A percentile compares a stretch with the other conserved stretches of the same genome.
Conservation (phyloP, 371 early-diverging fungal genomes). For the Dichotomocladium elegans region DNA sequence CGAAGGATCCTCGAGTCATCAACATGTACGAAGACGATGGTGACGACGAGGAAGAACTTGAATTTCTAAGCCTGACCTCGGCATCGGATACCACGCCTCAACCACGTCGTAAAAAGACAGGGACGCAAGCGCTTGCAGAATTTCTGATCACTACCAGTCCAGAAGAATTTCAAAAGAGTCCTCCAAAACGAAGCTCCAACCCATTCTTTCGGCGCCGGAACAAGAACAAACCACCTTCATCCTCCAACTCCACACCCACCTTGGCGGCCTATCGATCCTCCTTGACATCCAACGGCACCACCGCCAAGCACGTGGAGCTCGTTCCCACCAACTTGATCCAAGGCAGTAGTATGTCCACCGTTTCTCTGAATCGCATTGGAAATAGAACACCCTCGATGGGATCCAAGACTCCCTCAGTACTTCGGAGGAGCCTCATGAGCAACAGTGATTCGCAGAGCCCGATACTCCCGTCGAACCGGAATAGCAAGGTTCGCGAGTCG, state of each 20-base stretch:
- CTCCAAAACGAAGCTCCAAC: conserved; percentile 22
- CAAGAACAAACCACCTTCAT: conserved; percentile 19
- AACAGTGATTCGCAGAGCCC: conserved; percentile 14
- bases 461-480: conserved; percentile 21
- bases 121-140: conserved; percentile 40
- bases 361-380: conserved; percentile 11
- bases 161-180: conserved; percentile 37
- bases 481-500: conserved; percentile 27
- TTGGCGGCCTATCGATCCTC: no score
- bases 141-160: conserved; percentile 46
- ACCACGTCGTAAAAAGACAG: conserved; percentile 26
- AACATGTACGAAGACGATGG: conserved; percentile 18
- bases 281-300: conserved; percentile 16
- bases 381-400: conserved; percentile 2
- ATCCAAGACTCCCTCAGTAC: background rate
- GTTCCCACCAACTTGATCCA: conserved; percentile 22
- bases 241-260: conserved; percentile 1
- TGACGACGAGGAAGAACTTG: conserved; percentile 16
- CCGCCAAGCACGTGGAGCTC: conserved; percentile 38
- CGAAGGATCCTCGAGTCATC: conserved; percentile 23
- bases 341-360: conserved; percentile 8
- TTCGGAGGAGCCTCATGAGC: conserved; percentile 13
- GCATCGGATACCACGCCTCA: conserved; percentile 14
- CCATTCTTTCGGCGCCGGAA: conserved; percentile 28
- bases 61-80: conserved; percentile 12